A percentile compares a stretch with the other conserved stretches of the same genome.
phyloP scores from a whole-genome alignment of 2,329 filamentous ascomycete genomes.

The Aspergillus calidoustus region DNA sequence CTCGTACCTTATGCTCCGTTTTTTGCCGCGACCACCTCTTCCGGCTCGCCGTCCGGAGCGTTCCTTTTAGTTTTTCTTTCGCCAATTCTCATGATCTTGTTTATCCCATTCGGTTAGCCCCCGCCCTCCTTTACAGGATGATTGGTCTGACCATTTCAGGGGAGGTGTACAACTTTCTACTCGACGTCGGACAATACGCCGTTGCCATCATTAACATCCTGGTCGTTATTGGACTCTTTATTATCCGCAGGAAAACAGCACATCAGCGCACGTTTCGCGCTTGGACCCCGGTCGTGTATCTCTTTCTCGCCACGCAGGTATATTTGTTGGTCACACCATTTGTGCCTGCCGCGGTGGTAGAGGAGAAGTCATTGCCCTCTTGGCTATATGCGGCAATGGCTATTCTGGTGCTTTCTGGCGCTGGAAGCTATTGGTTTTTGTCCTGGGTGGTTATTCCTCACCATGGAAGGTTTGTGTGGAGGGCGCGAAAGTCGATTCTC shows the following conservation, averaged over 20 bases:
- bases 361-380: background rate
- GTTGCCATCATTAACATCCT: constrained; percentile 37
- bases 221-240: constrained; percentile 37
- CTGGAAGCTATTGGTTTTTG: constrained; percentile 10
- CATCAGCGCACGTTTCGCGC: constrained; percentile 7
- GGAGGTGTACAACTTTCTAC: constrained; percentile 35
- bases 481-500: constrained; percentile 7
- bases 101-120: constrained; percentile 58
- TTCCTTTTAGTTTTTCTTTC: constrained; percentile 62
- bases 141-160: constrained; percentile 32
- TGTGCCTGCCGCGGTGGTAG: constrained; percentile 6
- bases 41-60: constrained; percentile 66
- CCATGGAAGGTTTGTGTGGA: constrained; percentile 10
- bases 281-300: constrained; percentile 10
- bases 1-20: constrained; percentile 66
- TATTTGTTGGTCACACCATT: constrained; percentile 16
- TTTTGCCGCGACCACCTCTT: constrained; percentile 68
- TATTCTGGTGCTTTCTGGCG: constrained; percentile 9
- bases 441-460: constrained; percentile 11
- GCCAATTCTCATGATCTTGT: constrained; percentile 62
- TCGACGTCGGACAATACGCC: constrained; percentile 40
- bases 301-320: constrained; percentile 12
- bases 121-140: too few relatives aligned
- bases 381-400: constrained; percentile 13
- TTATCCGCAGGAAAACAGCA: constrained; percentile 7